Evolutionary conservation across 2,329 filamentous ascomycete species (phyloP).

Genomic region (Ceratocystis papillata): DNA sequence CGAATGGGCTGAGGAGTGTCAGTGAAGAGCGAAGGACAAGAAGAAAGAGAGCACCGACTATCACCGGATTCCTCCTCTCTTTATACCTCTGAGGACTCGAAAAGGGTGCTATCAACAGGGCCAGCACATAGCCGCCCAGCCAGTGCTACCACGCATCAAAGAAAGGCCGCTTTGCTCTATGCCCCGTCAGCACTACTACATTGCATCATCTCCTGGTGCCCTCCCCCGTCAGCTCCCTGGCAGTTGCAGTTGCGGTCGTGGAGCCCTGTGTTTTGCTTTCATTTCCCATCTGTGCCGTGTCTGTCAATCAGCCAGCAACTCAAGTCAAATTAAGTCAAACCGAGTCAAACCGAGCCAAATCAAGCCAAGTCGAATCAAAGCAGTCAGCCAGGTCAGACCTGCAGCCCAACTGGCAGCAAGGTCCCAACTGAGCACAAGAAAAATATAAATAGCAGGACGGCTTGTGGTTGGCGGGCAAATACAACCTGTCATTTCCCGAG

Average conservation of each 20-base stretch:
- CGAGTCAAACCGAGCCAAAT: too few relatives aligned
- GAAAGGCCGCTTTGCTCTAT: background rate
- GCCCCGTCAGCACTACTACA: background rate
- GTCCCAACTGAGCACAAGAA: background rate
- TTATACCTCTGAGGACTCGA: background rate
- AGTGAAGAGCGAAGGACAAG: slow-evolving; percentile 14
- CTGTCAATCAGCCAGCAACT: background rate
- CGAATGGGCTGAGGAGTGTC: background rate
- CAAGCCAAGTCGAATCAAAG: too few relatives aligned
- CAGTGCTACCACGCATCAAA: background rate
- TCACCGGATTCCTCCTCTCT: background rate
- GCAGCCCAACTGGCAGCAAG: background rate
- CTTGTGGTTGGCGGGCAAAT: background rate
- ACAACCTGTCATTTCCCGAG: background rate
- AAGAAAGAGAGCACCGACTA: background rate
- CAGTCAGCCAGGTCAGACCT: background rate
- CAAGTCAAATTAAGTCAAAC: too few relatives aligned
- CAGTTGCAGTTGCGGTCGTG: background rate
- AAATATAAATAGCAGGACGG: background rate
- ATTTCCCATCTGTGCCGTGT: slow-evolving; percentile 12
- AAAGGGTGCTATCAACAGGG: background rate
- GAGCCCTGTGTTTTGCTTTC: slow-evolving; percentile 17
- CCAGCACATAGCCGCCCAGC: background rate
- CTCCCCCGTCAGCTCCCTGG: slow-evolving; percentile 13
- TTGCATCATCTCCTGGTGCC: background rate